Base-by-base conservation (phyloP, 805 yeast genomes). In the Zygosaccharomyces gambellarensis region DNA sequence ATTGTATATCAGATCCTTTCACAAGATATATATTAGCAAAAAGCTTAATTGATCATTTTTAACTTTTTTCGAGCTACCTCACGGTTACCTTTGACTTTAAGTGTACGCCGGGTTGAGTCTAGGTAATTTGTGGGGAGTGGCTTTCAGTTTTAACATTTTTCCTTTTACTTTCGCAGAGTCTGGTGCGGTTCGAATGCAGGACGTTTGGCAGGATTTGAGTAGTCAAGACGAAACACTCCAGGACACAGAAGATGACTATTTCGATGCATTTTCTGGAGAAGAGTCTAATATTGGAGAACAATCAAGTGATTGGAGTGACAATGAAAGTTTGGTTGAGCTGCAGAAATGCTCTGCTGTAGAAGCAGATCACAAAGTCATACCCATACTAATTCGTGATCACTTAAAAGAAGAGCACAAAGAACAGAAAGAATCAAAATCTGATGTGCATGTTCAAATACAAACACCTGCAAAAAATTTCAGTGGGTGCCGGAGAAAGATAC, bases 401-500 rank as follows among this genome's bases (percentile, higher is more conserved):
- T 11, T 22, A 19, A 29, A 36, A n/a, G 45, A 40, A 36, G n/a
- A 30, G 10, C 5, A 30, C 5, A 12, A 11, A 30, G 14, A 12
- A 11, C 32, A 9, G 14, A 17, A 31, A 31, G 7, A 10, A 31
- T 12, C 6, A 23, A 36, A 38, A 47, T 19, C 12, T 21, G 36
- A 32, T 42, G 47, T 36, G 5, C 55, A 42, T 28, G 46, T 46
- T 17, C 46, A 45, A 21, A 53, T 43, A 19, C 47, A 40, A 30
- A 45, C 49, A 14, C 49, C 59, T 41, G 29, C 42, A 30, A 36
- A 44, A 36, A 29, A 34, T 5, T 48, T 45, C 22, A 27, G 34
- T 30, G 9, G 27, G 4, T 36, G 48, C 6, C 49, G 39, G n/a
- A 45, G 39, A 41, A 19, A 42, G 19, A 41, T 53, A 9, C 59